phyloP scores from a whole-genome alignment of 2,329 filamentous ascomycete species.

The Lasiodiplodia hormozganensis region DNA sequence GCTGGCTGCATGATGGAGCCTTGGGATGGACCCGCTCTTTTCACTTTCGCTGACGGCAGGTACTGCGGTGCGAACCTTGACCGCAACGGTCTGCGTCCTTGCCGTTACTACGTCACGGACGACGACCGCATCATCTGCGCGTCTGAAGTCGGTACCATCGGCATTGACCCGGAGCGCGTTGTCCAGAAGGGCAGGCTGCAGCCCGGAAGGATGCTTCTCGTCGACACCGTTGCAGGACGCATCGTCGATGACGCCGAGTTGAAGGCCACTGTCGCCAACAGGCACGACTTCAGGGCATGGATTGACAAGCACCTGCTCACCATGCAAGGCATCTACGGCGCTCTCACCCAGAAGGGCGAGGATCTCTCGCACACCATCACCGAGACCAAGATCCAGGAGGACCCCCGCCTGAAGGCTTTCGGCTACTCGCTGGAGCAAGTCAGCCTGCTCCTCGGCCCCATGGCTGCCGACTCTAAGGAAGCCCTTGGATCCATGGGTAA shows the following conservation, averaged over 20 bases:
- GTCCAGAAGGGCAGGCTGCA: conserved; percentile 93
- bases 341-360: conserved; percentile 62
- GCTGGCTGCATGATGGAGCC: conserved; percentile 99
- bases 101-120: conserved; percentile 95
- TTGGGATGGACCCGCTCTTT: conserved; percentile 95
- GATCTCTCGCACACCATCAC: conserved; percentile 74
- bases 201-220: conserved; percentile 93
- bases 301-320: conserved; percentile 84
- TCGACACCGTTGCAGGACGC: conserved; percentile 87
- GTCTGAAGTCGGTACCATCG: conserved; percentile 93
- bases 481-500: conserved; percentile 98
- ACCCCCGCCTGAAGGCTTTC: conserved; percentile 83
- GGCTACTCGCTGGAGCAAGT: conserved; percentile 97
- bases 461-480: conserved; percentile 97
- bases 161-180: conserved; percentile 86
- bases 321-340: conserved; percentile 75
- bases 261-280: conserved; percentile 84
- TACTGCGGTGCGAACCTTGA: conserved; percentile 98
- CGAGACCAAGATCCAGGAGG: conserved; percentile 76
- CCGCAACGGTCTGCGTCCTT: conserved; percentile 92
- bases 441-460: conserved; percentile 86
- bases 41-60: conserved; percentile 94
- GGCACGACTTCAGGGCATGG: conserved; percentile 89
- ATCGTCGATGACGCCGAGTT: conserved; percentile 95
- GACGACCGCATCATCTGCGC: conserved; percentile 97